These are phyloP conservation scores for Xylariaceae sp. DNA, from an alignment of 2,329 filamentous ascomycete genomes.

Conservation along the genomic window DNA sequence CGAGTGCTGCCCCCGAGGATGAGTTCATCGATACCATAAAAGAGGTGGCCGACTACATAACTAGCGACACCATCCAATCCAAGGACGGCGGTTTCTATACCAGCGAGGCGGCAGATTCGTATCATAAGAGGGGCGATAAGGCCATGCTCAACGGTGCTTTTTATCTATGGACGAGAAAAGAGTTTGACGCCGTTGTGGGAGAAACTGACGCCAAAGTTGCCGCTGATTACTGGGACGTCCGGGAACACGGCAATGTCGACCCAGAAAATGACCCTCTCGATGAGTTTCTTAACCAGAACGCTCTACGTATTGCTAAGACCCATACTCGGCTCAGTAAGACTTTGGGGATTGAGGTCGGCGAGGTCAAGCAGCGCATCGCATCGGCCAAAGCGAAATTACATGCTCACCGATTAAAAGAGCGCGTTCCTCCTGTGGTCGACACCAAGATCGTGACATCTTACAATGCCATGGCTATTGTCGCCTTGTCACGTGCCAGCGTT, in stretches of 20 bases:
- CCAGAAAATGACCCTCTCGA: constrained; percentile 83
- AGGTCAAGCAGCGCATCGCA: constrained; percentile 64
- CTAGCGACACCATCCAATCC: constrained; percentile 63
- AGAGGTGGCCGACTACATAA: constrained; percentile 84
- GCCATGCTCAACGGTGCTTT: constrained; percentile 90
- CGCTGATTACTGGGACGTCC: constrained; percentile 80
- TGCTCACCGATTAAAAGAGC: constrained; percentile 67
- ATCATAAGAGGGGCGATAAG: constrained; percentile 66
- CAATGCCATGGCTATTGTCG: constrained; percentile 84
- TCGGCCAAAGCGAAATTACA: constrained; percentile 65
- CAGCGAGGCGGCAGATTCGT: constrained; percentile 86
- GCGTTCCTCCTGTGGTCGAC: constrained; percentile 74
- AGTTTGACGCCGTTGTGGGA: constrained; percentile 74
- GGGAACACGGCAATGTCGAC: constrained; percentile 79
- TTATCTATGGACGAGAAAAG: constrained; percentile 88
- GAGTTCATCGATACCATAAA: constrained; percentile 76
- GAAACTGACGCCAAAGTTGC: constrained; percentile 66
- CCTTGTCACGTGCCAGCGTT: constrained; percentile 71
- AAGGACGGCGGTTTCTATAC: constrained; percentile 74
- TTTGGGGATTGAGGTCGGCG: constrained; percentile 66
- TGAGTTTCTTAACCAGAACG: constrained; percentile 92
- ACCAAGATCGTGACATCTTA: constrained; percentile 83
- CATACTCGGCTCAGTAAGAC: constrained; percentile 67
- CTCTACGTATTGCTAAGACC: constrained; percentile 68
- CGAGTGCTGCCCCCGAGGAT: constrained; percentile 47